A percentile compares a stretch with the other conserved stretches of the same genome.
phyloP scores from a whole-genome alignment of 768 basidiomycete genomes.

The Exsudoporus frostii region DNA sequence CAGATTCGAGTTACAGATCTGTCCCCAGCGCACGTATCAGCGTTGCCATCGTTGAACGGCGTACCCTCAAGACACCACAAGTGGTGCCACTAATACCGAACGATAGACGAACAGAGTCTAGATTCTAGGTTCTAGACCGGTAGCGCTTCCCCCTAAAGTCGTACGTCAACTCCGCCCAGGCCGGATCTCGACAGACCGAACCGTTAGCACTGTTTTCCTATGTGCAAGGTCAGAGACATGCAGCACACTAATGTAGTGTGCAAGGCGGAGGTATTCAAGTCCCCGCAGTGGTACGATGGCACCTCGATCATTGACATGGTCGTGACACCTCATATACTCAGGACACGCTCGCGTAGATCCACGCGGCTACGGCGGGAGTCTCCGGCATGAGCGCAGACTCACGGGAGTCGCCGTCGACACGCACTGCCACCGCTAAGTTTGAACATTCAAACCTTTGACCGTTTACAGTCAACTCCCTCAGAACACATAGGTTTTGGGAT shows the following conservation, averaged over 20 bases:
- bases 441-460: not conserved
- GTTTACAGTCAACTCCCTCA: too few relatives aligned
- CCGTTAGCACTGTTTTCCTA: not conserved
- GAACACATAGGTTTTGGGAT: too few relatives aligned
- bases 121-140: not conserved
- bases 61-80: not conserved
- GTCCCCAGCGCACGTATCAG: not conserved
- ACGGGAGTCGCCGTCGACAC: conserved; percentile 1
- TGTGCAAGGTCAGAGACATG: not conserved
- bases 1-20: not conserved
- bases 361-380: not conserved
- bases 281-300: not conserved
- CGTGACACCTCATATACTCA: not conserved
- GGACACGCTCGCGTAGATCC: not conserved
- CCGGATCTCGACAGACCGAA: not conserved
- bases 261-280: not conserved
- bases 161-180: not conserved
- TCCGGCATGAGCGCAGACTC: not conserved
- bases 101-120: not conserved
- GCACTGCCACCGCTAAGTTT: not conserved
- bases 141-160: not conserved
- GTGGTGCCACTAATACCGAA: not conserved
- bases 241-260: not conserved
- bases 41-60: not conserved
- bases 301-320: not conserved